These are phyloP conservation scores for Metschnikowia matae DNA, from an alignment of 805 yeast genomes.

Conservation along the genomic window DNA sequence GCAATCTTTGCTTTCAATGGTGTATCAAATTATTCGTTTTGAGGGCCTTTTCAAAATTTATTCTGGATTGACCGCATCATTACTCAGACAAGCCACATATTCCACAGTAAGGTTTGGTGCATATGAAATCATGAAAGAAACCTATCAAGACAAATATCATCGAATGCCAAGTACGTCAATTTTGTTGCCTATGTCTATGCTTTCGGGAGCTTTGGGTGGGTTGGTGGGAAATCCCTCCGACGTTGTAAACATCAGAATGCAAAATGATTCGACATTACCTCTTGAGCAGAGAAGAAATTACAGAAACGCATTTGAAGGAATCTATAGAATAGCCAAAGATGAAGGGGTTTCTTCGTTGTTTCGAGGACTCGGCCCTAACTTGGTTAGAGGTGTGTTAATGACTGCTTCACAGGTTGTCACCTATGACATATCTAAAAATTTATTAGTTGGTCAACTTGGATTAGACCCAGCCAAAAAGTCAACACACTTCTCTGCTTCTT, in stretches of 20 bases:
- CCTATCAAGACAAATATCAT: slow-evolving; percentile 34
- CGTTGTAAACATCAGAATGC: slow-evolving; percentile 86
- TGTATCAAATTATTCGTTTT: slow-evolving; percentile 50
- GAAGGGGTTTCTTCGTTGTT: slow-evolving; percentile 61
- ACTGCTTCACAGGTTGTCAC: slow-evolving; percentile 89
- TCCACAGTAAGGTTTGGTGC: slow-evolving; percentile 83
- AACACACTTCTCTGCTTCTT: slow-evolving; percentile 76
- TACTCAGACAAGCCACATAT: slow-evolving; percentile 83
- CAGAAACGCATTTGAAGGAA: slow-evolving; percentile 73
- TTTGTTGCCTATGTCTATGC: slow-evolving; percentile 73
- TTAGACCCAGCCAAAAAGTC: slow-evolving; percentile 57
- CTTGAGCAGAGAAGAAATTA: slow-evolving; percentile 64
- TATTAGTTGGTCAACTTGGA: slow-evolving; percentile 47
- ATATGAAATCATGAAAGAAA: slow-evolving; percentile 72
- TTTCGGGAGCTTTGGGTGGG: slow-evolving; percentile 84
- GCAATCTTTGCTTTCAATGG: slow-evolving; percentile 57
- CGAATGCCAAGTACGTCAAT: slow-evolving; percentile 52
- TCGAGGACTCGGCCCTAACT: slow-evolving; percentile 74
- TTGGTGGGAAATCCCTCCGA: slow-evolving; percentile 86
- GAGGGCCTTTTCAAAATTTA: slow-evolving; percentile 74
- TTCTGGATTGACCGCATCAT: slow-evolving; percentile 76
- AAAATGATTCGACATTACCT: slow-evolving; percentile 74
- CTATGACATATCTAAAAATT: slow-evolving; percentile 67
- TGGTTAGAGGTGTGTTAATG: slow-evolving; percentile 79
- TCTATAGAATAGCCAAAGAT: slow-evolving; percentile 51